Conservation (phyloP, 83 land plant species). For the Diphasiastrum complanatum region DNA sequence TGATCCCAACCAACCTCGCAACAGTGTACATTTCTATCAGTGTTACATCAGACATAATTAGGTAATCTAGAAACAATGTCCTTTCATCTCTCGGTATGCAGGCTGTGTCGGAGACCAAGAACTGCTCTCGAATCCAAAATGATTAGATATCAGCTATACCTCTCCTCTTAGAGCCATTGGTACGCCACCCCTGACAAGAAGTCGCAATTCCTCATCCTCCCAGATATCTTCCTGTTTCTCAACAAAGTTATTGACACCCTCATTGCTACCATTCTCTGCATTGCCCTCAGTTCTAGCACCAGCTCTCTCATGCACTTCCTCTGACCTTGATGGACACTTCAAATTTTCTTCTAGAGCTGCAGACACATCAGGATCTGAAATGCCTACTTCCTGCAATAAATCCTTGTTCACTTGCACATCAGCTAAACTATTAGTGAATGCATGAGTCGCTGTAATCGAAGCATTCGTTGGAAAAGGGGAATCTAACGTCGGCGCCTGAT, state of each 20-base stretch:
- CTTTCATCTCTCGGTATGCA: neutral
- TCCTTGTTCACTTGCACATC: too few relatives aligned
- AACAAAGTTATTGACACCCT: conserved; percentile 2
- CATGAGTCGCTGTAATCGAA: too few relatives aligned
- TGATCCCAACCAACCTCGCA: too few relatives aligned
- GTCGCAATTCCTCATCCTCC: conserved; percentile 66
- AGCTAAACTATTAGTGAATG: too few relatives aligned
- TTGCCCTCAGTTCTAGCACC: neutral
- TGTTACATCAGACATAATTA: too few relatives aligned
- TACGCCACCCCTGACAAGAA: conserved; percentile 73
- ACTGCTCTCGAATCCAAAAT: neutral
- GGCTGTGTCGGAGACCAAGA: neutral
- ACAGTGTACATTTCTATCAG: neutral
- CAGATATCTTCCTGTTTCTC: conserved; percentile 12
- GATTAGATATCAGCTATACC: conserved; percentile 27
- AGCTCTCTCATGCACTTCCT: too few relatives aligned
- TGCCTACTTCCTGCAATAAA: too few relatives aligned
- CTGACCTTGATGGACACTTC: too few relatives aligned
- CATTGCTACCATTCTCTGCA: conserved; percentile 3
- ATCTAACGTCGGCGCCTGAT: too few relatives aligned
- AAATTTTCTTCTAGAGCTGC: too few relatives aligned
- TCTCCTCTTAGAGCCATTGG: conserved; percentile 89
- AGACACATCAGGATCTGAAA: too few relatives aligned
- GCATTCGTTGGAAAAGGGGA: too few relatives aligned
- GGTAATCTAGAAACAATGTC: neutral